Evolutionary conservation across 1,284 basidiomycete genomes (phyloP).

Genomic region (Fomitopsis betulina): DNA sequence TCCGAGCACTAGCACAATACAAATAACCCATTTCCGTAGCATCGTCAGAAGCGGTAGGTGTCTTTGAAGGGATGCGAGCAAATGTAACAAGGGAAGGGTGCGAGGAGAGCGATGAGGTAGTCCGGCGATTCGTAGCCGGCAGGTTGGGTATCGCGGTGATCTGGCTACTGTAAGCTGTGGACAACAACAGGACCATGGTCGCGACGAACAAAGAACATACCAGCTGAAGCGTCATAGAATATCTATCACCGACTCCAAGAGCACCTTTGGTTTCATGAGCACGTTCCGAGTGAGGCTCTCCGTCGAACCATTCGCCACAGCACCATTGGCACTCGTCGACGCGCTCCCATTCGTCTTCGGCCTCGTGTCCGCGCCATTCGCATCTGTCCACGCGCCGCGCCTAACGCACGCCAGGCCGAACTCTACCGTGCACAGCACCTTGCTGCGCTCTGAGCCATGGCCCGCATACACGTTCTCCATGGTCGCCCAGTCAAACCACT

Average conservation of each 20-base stretch:
- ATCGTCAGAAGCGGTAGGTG: neutral
- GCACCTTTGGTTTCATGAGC: constrained; percentile 33
- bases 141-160: no score
- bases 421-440: constrained; percentile 33
- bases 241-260: constrained; percentile 31
- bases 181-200: neutral
- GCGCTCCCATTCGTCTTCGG: constrained; percentile 3
- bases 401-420: constrained; percentile 29
- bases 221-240: constrained; percentile 19
- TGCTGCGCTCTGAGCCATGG: constrained; percentile 21
- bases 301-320: constrained; percentile 1
- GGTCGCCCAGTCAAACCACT: constrained; percentile 24
- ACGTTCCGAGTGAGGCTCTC: constrained; percentile 23
- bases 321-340: constrained; percentile 2
- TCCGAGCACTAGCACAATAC: neutral
- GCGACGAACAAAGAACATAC: neutral
- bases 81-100: neutral
- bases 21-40: neutral
- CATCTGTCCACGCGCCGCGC: constrained; percentile 10
- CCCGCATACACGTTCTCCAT: constrained; percentile 35
- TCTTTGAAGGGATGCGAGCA: neutral
- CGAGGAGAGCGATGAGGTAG: no score
- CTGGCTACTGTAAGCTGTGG: no score
- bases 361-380: neutral
- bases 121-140: no score